Evolutionary conservation across 139 green algal species (phyloP).

Genomic region (Chlamydomonas schloesseri): DNA sequence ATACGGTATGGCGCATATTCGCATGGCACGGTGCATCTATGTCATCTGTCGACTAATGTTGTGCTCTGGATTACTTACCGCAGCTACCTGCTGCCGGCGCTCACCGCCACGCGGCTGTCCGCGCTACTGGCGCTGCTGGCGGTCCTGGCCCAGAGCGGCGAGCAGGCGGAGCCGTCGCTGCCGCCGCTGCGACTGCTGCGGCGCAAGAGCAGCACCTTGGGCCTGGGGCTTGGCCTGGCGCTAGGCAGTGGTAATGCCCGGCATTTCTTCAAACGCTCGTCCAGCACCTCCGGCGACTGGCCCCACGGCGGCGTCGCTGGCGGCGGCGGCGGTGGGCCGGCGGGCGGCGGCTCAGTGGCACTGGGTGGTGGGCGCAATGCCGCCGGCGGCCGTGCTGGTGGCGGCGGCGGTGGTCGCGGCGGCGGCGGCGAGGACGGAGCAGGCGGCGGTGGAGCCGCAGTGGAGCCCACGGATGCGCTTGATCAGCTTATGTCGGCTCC

Average conservation of each 20-base stretch:
- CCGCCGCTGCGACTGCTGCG: slow-evolving; percentile 6
- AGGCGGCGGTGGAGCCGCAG: too few relatives aligned
- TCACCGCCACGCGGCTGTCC: slow-evolving; percentile 14
- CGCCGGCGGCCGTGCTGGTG: not conserved
- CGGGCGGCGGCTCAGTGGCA: not conserved
- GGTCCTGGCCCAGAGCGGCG: not conserved
- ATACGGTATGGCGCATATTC: too few relatives aligned
- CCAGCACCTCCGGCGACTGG: not conserved
- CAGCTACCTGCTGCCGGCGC: slow-evolving; percentile 26
- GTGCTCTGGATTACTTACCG: too few relatives aligned
- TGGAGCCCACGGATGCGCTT: not conserved
- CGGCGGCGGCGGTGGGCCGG: not conserved
- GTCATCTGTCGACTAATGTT: too few relatives aligned
- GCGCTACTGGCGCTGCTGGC: slow-evolving; percentile 6
- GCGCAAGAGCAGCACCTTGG: slow-evolving; percentile 4
- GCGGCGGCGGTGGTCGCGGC: not conserved
- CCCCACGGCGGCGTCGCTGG: not conserved
- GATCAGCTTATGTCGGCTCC: slow-evolving; percentile 12
- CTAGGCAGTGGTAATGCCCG: not conserved
- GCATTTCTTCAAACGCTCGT: slow-evolving; percentile 1
- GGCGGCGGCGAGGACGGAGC: not conserved
- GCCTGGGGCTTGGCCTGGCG: too few relatives aligned
- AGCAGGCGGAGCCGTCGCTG: not conserved
- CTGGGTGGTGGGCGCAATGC: not conserved
- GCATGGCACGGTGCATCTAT: too few relatives aligned